Evolutionary conservation across 208 protist species (phyloP).

Genomic region (Leishmania turanica): DNA sequence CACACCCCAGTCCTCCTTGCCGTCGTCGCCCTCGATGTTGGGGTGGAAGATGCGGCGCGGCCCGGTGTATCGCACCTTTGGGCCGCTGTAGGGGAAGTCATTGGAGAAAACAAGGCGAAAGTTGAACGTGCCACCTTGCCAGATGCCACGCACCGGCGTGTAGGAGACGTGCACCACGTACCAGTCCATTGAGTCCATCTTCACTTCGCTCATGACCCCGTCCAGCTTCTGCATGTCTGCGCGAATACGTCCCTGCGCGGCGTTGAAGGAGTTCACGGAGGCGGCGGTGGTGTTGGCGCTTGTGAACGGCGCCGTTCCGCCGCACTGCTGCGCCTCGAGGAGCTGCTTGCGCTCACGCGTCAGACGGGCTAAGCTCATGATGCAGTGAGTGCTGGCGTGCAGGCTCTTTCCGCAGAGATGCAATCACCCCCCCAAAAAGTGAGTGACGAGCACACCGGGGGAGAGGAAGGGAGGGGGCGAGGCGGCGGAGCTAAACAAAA

Average conservation of each 20-base stretch:
- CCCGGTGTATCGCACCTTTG: slow-evolving; percentile 77
- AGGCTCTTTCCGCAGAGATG: no score
- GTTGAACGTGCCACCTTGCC: slow-evolving; percentile 67
- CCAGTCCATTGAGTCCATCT: slow-evolving; percentile 45
- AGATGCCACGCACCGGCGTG: slow-evolving; percentile 47
- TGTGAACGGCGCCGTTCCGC: not conserved
- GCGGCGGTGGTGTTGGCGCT: slow-evolving; percentile 33
- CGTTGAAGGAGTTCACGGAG: slow-evolving; percentile 25
- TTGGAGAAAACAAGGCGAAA: slow-evolving; percentile 74
- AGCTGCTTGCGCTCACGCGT: slow-evolving; percentile 38
- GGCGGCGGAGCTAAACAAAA: not conserved
- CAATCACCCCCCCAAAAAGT: not conserved
- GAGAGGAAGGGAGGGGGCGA: not conserved
- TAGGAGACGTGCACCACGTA: slow-evolving; percentile 60
- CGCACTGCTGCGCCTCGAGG: slow-evolving; percentile 20
- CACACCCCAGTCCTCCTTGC: slow-evolving; percentile 72
- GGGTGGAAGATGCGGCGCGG: slow-evolving; percentile 84
- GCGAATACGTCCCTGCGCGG: slow-evolving; percentile 58
- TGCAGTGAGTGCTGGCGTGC: not conserved
- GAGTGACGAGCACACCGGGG: not conserved
- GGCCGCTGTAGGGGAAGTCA: slow-evolving; percentile 81
- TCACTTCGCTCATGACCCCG: slow-evolving; percentile 50
- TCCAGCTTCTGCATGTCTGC: slow-evolving; percentile 66
- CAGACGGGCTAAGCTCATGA: slow-evolving; percentile 42
- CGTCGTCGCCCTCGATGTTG: slow-evolving; percentile 89